These are phyloP conservation scores for Silene noctiflora DNA, from an alignment of 179 eudicot genomes.

Conservation along the genomic window DNA sequence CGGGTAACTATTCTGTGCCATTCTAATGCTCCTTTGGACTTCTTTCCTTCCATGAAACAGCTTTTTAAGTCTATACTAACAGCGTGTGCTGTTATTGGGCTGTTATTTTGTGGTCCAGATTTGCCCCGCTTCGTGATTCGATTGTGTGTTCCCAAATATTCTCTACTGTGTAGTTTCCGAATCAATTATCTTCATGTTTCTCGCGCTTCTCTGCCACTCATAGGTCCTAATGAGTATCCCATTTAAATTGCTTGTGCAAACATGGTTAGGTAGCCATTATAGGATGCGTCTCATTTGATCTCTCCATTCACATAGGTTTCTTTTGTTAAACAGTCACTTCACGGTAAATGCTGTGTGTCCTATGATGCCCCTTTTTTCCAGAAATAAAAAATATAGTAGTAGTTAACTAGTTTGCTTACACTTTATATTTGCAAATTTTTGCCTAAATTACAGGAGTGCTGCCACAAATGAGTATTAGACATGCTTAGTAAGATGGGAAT, in stretches of 20 bases:
- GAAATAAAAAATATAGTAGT: background rate
- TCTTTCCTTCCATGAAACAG: background rate
- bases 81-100: background rate
- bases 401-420: background rate
- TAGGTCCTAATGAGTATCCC: background rate
- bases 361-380: background rate
- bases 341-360: background rate
- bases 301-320: background rate
- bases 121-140: background rate
- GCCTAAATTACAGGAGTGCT: background rate
- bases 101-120: background rate
- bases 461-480: background rate
- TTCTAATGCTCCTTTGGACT: background rate
- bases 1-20: conserved; percentile 47
- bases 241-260: background rate
- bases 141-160: background rate
- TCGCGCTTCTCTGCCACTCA: background rate
- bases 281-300: background rate
- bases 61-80: background rate
- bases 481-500: background rate
- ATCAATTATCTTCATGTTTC: background rate
- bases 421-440: background rate
- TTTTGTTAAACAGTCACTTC: background rate
- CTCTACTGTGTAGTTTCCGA: background rate
- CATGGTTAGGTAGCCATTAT: background rate